Base-by-base conservation (phyloP, 139 green algal genomes). In the Chlamydomonas incerta region DNA sequence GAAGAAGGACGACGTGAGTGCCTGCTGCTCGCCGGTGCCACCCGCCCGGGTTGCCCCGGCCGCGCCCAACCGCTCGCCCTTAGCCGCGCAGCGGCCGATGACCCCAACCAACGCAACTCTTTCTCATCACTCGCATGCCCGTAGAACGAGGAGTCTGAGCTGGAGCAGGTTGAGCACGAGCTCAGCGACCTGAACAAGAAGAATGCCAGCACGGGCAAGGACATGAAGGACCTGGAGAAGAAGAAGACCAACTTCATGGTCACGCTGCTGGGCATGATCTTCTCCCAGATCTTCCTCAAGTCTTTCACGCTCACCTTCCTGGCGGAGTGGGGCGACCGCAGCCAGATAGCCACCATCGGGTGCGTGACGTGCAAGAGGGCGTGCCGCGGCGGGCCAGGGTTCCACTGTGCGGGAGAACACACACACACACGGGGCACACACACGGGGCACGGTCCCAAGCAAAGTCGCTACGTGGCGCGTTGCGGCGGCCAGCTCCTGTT, bases 261-360 rank as follows among this genome's bases (percentile, higher is more conserved):
- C 41, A 41, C 46, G 34, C 34, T 83, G 35, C 86, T 97, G 67
- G 60, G 86, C 3, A 92, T 92, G 73, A 58, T 97, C 28, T 93
- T 97, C 70, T 96, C 93, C 4, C 95, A 95, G 47, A 94, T 99
- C 29, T 97, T 99, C 69, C 50, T 99, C 2, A 97, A 99, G 83
- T 91, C 95, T 0, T 99, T 99, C 92, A 95, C 97, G 23, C 93
- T 99, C 55, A 99, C 96, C 0, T 99, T 99, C 87, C 80, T 99
- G 31, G 98, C 98, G 1, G 98, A 99, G 91, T 99, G 98, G 98
- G 98, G 98, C 21, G 98, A 99, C 90, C 93, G 97, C 47, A 98
- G 94, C 87, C 98, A 99, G 82, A 98, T 99, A 79, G 95, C 96
- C 2, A 99, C 97, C 24, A 95, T 96, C 60, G 91, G 91, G 91